These are phyloP conservation scores for Scenedesmus sp. DNA, from an alignment of 163 green algal species.

Conservation along the genomic window DNA sequence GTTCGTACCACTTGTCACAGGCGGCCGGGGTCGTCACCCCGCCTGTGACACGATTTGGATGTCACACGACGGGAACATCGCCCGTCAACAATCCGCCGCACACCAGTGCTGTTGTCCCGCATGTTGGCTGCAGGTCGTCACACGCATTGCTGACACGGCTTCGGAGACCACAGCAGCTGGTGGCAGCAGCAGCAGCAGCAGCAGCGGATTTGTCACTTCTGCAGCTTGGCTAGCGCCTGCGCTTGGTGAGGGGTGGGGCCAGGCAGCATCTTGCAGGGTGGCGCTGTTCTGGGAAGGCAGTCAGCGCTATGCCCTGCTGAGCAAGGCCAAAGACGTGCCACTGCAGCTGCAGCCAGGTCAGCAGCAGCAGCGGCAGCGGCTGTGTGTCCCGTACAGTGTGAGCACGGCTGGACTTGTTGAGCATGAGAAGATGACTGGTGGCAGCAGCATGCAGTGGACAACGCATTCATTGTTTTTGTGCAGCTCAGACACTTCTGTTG, in stretches of 20 bases:
- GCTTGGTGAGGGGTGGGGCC: constrained; percentile 90
- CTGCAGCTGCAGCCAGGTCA: neutral
- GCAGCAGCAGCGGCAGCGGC: constrained; percentile 30
- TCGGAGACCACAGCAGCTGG: neutral
- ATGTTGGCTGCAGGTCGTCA: neutral
- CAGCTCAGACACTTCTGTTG: too few relatives aligned
- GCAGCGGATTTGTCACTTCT: neutral
- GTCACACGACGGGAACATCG: too few relatives aligned
- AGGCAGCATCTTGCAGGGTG: constrained; percentile 87
- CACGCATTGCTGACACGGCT: neutral
- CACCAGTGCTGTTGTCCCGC: neutral
- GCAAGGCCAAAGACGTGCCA: constrained; percentile 81
- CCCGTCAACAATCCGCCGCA: too few relatives aligned
- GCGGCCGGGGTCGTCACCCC: too few relatives aligned
- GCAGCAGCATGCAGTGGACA: neutral
- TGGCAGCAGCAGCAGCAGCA: constrained; percentile 16
- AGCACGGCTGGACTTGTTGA: neutral
- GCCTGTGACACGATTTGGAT: too few relatives aligned
- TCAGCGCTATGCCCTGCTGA: constrained; percentile 72
- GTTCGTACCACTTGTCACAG: too few relatives aligned
- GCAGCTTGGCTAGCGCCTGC: constrained; percentile 46
- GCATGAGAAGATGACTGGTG: neutral
- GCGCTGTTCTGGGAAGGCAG: constrained; percentile 89
- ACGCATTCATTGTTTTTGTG: too few relatives aligned
- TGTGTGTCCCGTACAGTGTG: constrained; percentile 44